phyloP scores from a whole-genome alignment of 768 basidiomycete species.

The Leccinum boreale region DNA sequence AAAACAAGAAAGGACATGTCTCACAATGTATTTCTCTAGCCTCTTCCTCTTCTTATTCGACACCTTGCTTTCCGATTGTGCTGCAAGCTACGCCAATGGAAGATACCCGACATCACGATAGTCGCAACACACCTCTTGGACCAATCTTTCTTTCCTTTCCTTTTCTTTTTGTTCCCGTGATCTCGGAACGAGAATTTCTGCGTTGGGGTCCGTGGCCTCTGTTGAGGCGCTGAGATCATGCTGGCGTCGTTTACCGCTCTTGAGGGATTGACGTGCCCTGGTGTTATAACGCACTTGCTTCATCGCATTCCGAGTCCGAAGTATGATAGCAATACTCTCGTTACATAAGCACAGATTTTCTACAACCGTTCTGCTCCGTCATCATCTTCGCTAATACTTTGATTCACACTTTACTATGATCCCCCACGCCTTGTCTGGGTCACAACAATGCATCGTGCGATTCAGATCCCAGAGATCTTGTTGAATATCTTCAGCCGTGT shows the following conservation, averaged over 20 bases:
- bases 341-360: conserved; percentile 2
- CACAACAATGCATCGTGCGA: too few relatives aligned
- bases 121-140: conserved; percentile 51
- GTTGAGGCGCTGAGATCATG: conserved; percentile 20
- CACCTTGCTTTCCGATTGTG: conserved; percentile 66
- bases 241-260: conserved; percentile 55
- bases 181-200: conserved; percentile 55
- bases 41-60: conserved; percentile 84
- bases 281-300: conserved; percentile 45
- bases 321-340: too few relatives aligned
- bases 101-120: not conserved
- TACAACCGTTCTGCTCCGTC: too few relatives aligned
- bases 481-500: not conserved
- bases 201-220: conserved; percentile 50
- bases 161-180: conserved; percentile 57
- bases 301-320: conserved; percentile 8
- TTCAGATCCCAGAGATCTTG: not conserved
- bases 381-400: too few relatives aligned
- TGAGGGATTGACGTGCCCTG: conserved; percentile 65
- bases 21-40: conserved; percentile 88
- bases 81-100: conserved; percentile 23
- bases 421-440: too few relatives aligned
- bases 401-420: too few relatives aligned
- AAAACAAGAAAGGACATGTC: conserved; percentile 22
- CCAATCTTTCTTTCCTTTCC: conserved; percentile 56